A percentile compares a stretch with the other conserved stretches of the same genome.
Evolutionary conservation across 495 filamentous ascomycete species (phyloP).

Genomic region (Talaromyces ruber): DNA sequence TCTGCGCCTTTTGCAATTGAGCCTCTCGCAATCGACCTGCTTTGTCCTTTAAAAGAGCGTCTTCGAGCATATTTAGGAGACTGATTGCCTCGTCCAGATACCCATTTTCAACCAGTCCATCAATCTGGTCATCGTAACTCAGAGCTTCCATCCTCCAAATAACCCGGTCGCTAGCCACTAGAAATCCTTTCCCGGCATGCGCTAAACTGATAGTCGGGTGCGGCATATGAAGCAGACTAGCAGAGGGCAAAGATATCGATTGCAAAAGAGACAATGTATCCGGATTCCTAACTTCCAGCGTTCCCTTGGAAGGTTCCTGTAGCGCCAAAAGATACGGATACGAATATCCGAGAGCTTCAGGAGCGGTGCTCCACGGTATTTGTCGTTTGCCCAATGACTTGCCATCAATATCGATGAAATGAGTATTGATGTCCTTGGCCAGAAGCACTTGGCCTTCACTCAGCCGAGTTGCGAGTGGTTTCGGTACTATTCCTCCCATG

Average conservation of each 20-base stretch:
- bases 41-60: slow-evolving; percentile 82
- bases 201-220: slow-evolving; percentile 87
- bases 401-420: slow-evolving; percentile 80
- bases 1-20: slow-evolving; percentile 84
- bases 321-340: slow-evolving; percentile 92
- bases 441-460: slow-evolving; percentile 77
- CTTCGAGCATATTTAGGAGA: slow-evolving; percentile 79
- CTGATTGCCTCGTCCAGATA: slow-evolving; percentile 90
- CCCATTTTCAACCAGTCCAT: slow-evolving; percentile 67
- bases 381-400: slow-evolving; percentile 77
- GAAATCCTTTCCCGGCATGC: slow-evolving; percentile 89
- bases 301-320: slow-evolving; percentile 74
- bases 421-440: slow-evolving; percentile 90
- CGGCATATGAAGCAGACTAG: slow-evolving; percentile 81
- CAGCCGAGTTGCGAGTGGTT: slow-evolving; percentile 76
- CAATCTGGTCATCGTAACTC: slow-evolving; percentile 86
- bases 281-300: slow-evolving; percentile 85
- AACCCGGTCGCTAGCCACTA: slow-evolving; percentile 76
- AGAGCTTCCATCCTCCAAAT: slow-evolving; percentile 96
- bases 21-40: slow-evolving; percentile 67
- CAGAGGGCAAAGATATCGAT: slow-evolving; percentile 69
- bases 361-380: slow-evolving; percentile 82
- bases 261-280: slow-evolving; percentile 83
- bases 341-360: slow-evolving; percentile 85
- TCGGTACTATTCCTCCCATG: slow-evolving; percentile 81